Base-by-base conservation (phyloP, 768 basidiomycete species). In the Gloeophyllum trabeum region DNA sequence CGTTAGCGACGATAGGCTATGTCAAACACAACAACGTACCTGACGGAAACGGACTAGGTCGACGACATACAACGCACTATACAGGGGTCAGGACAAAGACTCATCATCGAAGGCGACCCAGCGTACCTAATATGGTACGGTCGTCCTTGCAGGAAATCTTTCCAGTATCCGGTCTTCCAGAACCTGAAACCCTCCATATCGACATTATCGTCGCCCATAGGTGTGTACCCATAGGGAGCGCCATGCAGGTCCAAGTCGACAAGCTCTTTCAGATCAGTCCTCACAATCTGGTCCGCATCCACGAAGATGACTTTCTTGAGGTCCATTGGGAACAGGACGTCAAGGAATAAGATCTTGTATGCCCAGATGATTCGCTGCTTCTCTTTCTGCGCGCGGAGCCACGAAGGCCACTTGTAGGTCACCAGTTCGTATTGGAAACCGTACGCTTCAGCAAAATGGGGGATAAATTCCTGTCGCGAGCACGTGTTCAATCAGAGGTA, bases 331-430 rank as follows among this genome's bases (percentile, higher is more conserved):
- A 99, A 99, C 5, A 98, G 75, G 13, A 98, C 93, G 52, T 99
- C 96, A 13, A 99, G 76, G 75, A 99, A 99, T 34, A 99, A 79
- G 48, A 99, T 99, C 65, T 99, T 98, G 71, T 98, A 99, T 1
- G 89, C 94, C 96, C 96, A 98, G 51, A 99, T 99, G 43, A 94
- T 83, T 6, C 96, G 76, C 60, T 99, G 96, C 60, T 99, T 99
- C 65, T 99, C 96, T 45, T 82, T 91, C 57, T 98, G 96, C 12
- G 77, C 77, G n/a, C 91, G 83, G 3, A 99, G 71, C 94, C 94
- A 99, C 1, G 86, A 87, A 0, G 96, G 96, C 94, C 94, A 99
- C 55, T 96, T 96, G 69, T 98, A 99, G 0, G 96, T 99, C 43
- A 99, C 87, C 12, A 99, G 72, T 55, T 98, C 94, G 54, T 96